Evolutionary conservation across 257 asterid genomes (phyloP).

Genomic region (Ehretia macrophylla): DNA sequence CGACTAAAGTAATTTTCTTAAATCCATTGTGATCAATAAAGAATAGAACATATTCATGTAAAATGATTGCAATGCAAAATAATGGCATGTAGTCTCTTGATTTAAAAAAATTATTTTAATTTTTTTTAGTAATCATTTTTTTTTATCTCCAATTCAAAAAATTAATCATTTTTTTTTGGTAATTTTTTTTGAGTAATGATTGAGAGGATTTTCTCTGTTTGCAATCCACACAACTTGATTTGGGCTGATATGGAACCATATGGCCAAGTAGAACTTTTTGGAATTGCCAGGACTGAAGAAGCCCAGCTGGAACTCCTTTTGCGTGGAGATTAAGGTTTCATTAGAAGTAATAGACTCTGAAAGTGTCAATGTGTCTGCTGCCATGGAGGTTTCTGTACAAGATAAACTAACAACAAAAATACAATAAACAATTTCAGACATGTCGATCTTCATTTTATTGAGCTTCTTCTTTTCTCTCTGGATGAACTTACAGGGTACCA

Average conservation of each 20-base stretch:
- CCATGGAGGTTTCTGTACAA: background rate
- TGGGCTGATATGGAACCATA: constrained; percentile 10
- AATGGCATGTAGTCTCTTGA: too few relatives aligned
- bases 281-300: constrained; percentile 16
- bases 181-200: too few relatives aligned
- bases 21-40: too few relatives aligned
- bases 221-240: constrained; percentile 8
- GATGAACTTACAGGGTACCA: too few relatives aligned
- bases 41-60: too few relatives aligned
- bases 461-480: too few relatives aligned
- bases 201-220: constrained; percentile 4
- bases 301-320: constrained; percentile 14
- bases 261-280: constrained; percentile 10
- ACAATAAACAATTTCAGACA: background rate
- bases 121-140: too few relatives aligned
- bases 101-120: too few relatives aligned
- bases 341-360: background rate
- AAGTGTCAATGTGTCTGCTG: background rate
- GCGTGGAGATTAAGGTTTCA: constrained; percentile 6
- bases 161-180: too few relatives aligned
- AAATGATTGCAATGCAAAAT: too few relatives aligned
- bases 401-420: background rate
- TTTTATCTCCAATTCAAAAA: too few relatives aligned
- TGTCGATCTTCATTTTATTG: background rate
- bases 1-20: too few relatives aligned